Evolutionary conservation across 177 flowering plant species (phyloP).

Genomic region (Tripterygium wilfordii): DNA sequence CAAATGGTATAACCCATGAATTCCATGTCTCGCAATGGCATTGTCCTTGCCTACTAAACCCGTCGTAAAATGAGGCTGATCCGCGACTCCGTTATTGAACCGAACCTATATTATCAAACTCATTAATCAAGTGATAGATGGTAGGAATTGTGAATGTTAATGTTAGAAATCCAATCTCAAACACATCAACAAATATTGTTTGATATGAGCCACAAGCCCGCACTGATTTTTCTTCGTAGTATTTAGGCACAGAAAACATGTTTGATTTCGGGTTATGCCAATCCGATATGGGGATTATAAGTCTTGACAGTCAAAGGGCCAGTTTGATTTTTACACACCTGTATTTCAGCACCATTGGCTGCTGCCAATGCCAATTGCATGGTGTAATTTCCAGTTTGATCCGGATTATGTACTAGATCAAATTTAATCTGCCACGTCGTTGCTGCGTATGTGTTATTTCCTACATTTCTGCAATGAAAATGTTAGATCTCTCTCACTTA

Average conservation of each 20-base stretch:
- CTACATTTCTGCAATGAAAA: conserved; percentile 19
- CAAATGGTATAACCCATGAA: conserved; percentile 55
- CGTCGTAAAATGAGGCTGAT: conserved; percentile 31
- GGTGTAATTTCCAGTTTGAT: conserved; percentile 17
- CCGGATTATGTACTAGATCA: conserved; percentile 16
- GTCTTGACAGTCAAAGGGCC: not conserved
- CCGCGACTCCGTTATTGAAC: conserved; percentile 27
- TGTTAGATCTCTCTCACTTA: not conserved
- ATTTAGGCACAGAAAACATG: too few species aligned
- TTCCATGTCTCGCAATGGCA: conserved; percentile 58
- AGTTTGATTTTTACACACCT: conserved; percentile 21
- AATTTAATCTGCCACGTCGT: conserved; percentile 49
- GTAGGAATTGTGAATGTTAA: not conserved
- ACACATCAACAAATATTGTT: not conserved
- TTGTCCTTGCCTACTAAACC: conserved; percentile 50
- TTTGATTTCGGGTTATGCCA: too few species aligned
- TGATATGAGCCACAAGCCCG: too few species aligned
- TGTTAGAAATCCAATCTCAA: not conserved
- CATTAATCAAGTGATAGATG: not conserved
- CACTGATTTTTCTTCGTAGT: not conserved
- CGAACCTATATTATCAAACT: conserved; percentile 31
- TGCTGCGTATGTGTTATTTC: conserved; percentile 15
- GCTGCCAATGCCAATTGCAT: conserved; percentile 52
- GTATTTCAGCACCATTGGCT: conserved; percentile 25
- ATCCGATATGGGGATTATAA: too few species aligned